Evolutionary conservation across 306 rosid genomes (phyloP).

Genomic region (Cucurbita maxima): DNA sequence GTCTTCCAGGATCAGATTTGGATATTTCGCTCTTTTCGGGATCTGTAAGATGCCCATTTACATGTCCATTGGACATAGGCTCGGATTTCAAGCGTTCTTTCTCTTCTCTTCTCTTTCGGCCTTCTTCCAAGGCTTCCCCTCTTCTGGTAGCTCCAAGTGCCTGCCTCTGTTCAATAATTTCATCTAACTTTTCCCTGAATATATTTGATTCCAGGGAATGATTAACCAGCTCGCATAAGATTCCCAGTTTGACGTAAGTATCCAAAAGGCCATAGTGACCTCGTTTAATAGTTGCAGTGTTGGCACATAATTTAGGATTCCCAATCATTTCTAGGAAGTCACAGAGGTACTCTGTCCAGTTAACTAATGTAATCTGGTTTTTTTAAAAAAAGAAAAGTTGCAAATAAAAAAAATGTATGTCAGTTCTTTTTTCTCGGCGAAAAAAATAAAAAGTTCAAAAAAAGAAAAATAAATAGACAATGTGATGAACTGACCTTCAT

Average conservation of each 20-base stretch:
- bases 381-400: neutral
- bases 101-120: slow-evolving; percentile 51
- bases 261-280: slow-evolving; percentile 89
- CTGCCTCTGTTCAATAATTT: slow-evolving; percentile 60
- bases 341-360: slow-evolving; percentile 72
- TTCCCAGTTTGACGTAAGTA: slow-evolving; percentile 43
- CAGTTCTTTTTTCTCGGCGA: neutral
- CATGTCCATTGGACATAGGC: slow-evolving; percentile 26
- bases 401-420: neutral
- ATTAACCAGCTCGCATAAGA: slow-evolving; percentile 52
- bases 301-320: slow-evolving; percentile 32
- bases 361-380: slow-evolving; percentile 61
- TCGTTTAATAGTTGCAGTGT: slow-evolving; percentile 58
- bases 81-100: slow-evolving; percentile 45
- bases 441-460: neutral
- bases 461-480: neutral
- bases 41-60: slow-evolving; percentile 13
- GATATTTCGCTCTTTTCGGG: slow-evolving; percentile 3
- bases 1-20: slow-evolving; percentile 22
- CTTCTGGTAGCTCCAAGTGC: slow-evolving; percentile 70
- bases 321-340: slow-evolving; percentile 64
- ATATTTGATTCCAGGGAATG: slow-evolving; percentile 38
- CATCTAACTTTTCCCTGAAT: slow-evolving; percentile 58
- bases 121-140: slow-evolving; percentile 64
- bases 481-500: slow-evolving; percentile 37